Evolutionary conservation across 2,329 filamentous ascomycete genomes (phyloP), one percentile per base, ranked within the genome.

Genomic region (Gliomastix tumulicola): DNA sequence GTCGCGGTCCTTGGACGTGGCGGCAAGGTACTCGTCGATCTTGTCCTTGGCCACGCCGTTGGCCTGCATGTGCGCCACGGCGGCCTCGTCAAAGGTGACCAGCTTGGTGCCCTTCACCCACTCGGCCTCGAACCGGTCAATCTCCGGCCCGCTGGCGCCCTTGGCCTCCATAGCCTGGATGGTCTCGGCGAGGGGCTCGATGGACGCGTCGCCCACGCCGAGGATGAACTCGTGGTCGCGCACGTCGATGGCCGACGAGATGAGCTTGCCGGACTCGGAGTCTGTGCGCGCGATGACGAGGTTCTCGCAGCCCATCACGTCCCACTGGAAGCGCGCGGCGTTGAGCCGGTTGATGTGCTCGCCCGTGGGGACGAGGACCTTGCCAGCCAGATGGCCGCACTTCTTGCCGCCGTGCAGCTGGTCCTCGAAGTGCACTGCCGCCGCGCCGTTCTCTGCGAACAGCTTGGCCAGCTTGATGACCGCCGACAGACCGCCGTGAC

Each of bases 321-420:
- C 92, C 90, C 90, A 98, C 56, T 98, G 92, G 66, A 95, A 96
- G 41, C 92, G 82, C 4, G 90, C 82, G 3, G 92, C 89, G 16
- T 88, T 82, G 5, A 98, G 78, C 20, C 92, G 82, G 66, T 95
- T 96, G 69, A 97, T 94, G 66, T 98, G 92, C 58, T 97, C 92
- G 42, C 88, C 85, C 1, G 89, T 79, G 1, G 92, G 90, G 4
- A 97, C 92, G 8, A 98, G 71, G 3, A 97, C 92, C 60, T 97
- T 98, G 48, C 92, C 92, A 1, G 92, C 92, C 42, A 97, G 68
- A 63, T 98, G 92, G 13, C 92, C 92, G 55, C 92, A 98, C 65
- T 97, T 98, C 71, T 98, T 98, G 42, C 92, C 92, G 30, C 92
- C 92, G 56, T 97, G 92, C 32, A 97, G 76, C 64, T 98, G 92